Conservation (phyloP, 768 basidiomycete genomes). For the Chalciporus pseudorubinellus region DNA sequence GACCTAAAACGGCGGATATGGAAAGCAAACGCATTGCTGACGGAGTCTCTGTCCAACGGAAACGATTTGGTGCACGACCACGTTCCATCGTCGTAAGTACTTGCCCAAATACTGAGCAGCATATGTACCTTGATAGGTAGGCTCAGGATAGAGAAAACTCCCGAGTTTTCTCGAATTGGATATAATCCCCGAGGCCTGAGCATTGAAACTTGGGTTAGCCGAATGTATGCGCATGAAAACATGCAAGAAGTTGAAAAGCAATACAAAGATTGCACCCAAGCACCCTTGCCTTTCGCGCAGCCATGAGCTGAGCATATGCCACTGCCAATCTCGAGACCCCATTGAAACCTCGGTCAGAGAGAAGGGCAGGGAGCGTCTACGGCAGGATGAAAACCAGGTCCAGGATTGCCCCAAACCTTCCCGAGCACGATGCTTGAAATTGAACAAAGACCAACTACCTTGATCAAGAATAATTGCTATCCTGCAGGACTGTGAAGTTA, state of each 20-base stretch:
- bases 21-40: conserved; percentile 8
- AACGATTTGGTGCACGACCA: neutral
- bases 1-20: conserved; percentile 12
- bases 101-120: neutral
- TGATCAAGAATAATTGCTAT: neutral
- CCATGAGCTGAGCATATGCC: neutral
- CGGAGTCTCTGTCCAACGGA: neutral
- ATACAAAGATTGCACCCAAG: neutral
- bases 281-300: neutral
- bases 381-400: too few species aligned
- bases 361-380: too few species aligned
- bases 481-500: neutral
- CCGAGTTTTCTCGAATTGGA: neutral
- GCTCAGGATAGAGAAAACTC: neutral
- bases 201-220: neutral
- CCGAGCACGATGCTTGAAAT: neutral
- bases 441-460: conserved; percentile 14
- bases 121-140: conserved; percentile 7
- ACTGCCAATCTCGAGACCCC: neutral
- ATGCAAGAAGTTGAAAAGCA: neutral
- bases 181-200: neutral
- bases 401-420: neutral
- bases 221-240: neutral
- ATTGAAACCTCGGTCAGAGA: too few species aligned
- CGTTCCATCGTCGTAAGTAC: neutral